Percentiles rank a stretch among this genome's conserved stretches.
phyloP scores from a whole-genome alignment of 768 basidiomycete genomes.

The Tulasnella sp. region DNA sequence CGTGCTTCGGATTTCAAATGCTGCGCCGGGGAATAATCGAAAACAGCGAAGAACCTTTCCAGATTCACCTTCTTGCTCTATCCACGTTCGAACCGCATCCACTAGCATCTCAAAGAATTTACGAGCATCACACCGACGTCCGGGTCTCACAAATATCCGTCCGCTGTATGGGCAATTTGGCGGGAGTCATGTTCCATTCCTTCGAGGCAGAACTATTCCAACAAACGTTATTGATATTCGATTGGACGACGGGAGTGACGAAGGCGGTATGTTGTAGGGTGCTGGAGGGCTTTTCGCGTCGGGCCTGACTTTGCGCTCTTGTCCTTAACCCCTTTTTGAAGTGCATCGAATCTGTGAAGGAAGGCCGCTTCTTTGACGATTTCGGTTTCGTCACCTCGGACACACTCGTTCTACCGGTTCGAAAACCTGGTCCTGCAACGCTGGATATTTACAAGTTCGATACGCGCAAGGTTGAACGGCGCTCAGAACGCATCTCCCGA shows the following conservation, averaged over 20 bases:
- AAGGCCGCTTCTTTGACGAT: constrained; percentile 27
- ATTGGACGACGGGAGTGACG: constrained; percentile 22
- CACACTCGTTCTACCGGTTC: constrained; percentile 15
- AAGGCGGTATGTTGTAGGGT: constrained; percentile 19
- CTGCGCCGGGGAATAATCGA: constrained; percentile 6
- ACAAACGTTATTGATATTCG: constrained; percentile 22
- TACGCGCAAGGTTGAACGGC: constrained; percentile 7
- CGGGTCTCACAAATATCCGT: constrained; percentile 24
- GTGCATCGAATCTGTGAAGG: constrained; percentile 25
- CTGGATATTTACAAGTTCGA: constrained; percentile 27
- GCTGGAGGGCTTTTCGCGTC: background rate
- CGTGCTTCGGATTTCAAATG: constrained; percentile 7
- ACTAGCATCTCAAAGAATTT: constrained; percentile 4
- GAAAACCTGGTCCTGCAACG: constrained; percentile 22
- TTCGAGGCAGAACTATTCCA: constrained; percentile 22
- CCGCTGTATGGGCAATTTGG: constrained; percentile 22
- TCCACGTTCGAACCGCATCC: constrained; percentile 24
- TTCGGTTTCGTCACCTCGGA: constrained; percentile 24
- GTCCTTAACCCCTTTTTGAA: background rate
- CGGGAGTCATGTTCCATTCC: constrained; percentile 24
- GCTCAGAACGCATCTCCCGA: constrained; percentile 20
- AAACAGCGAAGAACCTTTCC: constrained; percentile 23
- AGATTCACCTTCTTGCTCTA: constrained; percentile 23
- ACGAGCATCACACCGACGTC: constrained; percentile 2
- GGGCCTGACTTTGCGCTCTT: background rate